Conservation (phyloP, 305 asterid species). For the Fraxinus greggii region DNA sequence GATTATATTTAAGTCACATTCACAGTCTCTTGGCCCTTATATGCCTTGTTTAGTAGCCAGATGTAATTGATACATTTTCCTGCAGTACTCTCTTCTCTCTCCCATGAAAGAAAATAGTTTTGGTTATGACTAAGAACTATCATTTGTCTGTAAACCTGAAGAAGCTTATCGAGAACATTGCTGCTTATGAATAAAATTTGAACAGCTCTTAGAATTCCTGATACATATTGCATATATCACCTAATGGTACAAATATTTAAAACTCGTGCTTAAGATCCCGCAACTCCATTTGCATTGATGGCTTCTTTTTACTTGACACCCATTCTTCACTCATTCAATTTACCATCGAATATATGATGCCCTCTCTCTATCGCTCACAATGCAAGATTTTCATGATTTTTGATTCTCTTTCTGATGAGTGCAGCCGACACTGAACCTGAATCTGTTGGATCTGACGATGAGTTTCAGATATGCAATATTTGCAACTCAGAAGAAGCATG, state of each 20-base stretch:
- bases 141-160: not conserved
- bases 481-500: slow-evolving; percentile 86
- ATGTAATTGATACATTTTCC: not conserved
- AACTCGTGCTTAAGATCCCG: not conserved
- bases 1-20: not conserved
- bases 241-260: not conserved
- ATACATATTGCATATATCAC: not conserved
- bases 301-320: too few species aligned
- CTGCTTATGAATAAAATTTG: not conserved
- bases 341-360: not conserved
- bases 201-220: not conserved
- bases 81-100: not conserved
- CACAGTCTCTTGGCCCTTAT: not conserved
- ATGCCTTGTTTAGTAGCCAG: slow-evolving; percentile 5
- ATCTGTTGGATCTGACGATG: slow-evolving; percentile 80
- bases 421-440: slow-evolving; percentile 91
- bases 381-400: slow-evolving; percentile 9
- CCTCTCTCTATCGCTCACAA: not conserved
- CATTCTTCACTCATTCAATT: not conserved
- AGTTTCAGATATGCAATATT: slow-evolving; percentile 88
- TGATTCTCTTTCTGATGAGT: slow-evolving; percentile 26
- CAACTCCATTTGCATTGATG: not conserved
- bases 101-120: not conserved
- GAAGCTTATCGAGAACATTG: not conserved
- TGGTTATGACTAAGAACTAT: not conserved